These are phyloP conservation scores for Tulasnella sp. DNA, from an alignment of 768 basidiomycete species.

Conservation along the genomic window DNA sequence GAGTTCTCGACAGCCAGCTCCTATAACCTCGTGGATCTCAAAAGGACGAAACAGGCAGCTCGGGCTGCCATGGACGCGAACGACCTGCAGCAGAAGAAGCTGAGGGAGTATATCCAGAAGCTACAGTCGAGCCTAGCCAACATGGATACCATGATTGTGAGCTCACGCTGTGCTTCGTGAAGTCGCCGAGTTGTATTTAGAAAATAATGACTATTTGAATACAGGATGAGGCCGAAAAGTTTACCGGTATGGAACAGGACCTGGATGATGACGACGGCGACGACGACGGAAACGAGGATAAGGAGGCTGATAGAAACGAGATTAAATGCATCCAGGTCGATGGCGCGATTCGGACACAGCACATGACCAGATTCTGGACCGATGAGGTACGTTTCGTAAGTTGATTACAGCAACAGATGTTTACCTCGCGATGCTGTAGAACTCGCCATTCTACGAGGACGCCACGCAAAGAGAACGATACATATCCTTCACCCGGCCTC, in stretches of 20 bases:
- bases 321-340: slow-evolving; percentile 1
- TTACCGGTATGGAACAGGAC: background rate
- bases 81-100: slow-evolving; percentile 5
- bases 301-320: background rate
- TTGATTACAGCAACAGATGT: background rate
- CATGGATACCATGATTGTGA: background rate
- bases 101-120: background rate
- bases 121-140: background rate
- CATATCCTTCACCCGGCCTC: background rate
- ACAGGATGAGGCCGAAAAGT: background rate
- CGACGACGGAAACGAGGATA: background rate
- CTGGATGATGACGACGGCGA: background rate
- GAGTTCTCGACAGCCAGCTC: too few species aligned
- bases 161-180: background rate
- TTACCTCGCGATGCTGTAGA: too few species aligned
- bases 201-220: background rate
- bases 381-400: background rate
- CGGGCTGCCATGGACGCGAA: background rate
- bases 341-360: background rate
- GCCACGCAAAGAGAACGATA: background rate
- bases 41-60: background rate
- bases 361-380: background rate
- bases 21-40: too few species aligned
- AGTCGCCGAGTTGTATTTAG: too few species aligned
- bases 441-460: slow-evolving; percentile 10